These are phyloP conservation scores for Fusarium sp. DNA, from an alignment of 2,329 filamentous ascomycete genomes.

Conservation along the genomic window DNA sequence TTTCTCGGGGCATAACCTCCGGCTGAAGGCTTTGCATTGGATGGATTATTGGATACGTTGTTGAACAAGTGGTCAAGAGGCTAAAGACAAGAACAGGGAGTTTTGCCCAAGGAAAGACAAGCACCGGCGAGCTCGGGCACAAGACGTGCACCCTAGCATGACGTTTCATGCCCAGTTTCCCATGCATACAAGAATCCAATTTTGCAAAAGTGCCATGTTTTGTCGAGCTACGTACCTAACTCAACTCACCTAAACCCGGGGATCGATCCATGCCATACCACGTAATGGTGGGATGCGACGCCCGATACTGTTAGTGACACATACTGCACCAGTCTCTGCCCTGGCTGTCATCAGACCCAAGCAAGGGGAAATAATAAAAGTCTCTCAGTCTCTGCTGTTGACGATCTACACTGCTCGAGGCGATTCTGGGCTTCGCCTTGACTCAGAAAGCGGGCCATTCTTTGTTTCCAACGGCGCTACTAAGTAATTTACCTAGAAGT, in stretches of 20 bases:
- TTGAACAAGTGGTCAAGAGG: constrained; percentile 8
- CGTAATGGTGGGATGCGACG: neutral
- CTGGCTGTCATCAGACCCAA: constrained; percentile 31
- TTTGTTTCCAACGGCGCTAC: constrained; percentile 17
- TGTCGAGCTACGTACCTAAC: neutral
- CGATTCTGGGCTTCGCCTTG: constrained; percentile 13
- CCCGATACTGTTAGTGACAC: neutral
- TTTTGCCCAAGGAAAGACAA: constrained; percentile 10
- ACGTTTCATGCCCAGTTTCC: constrained; percentile 36
- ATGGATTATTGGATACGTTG: constrained; percentile 2
- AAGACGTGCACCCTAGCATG: constrained; percentile 14
- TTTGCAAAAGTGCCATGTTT: constrained; percentile 46
- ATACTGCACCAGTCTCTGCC: constrained; percentile 15
- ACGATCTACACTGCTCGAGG: constrained; percentile 11
- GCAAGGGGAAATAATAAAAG: constrained; percentile 24
- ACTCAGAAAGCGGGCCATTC: constrained; percentile 33
- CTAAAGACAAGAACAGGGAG: constrained; percentile 23
- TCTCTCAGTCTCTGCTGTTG: constrained; percentile 14
- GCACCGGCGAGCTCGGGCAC: constrained; percentile 22
- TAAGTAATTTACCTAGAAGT: constrained; percentile 9
- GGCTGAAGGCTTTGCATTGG: constrained; percentile 1
- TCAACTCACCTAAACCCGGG: neutral
- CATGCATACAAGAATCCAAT: constrained; percentile 39
- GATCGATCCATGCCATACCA: no score
- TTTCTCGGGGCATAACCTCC: constrained; percentile 39